Evolutionary conservation across 139 green algal species (phyloP).

Genomic region (Chlorella ohadii): DNA sequence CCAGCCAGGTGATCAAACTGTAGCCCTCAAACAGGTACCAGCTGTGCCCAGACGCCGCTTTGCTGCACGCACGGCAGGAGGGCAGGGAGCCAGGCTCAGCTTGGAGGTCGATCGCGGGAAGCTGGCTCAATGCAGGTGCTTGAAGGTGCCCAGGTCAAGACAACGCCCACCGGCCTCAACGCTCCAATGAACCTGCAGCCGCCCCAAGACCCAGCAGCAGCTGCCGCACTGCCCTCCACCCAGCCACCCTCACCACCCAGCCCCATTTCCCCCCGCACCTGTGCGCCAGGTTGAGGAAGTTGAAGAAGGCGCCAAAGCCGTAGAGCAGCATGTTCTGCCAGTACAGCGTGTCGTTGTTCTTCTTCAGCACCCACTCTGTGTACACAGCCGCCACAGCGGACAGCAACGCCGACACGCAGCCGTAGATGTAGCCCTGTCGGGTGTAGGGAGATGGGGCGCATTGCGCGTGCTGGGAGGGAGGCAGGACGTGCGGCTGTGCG

Average conservation of each 20-base stretch:
- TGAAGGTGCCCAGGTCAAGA: no score
- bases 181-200: no score
- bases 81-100: neutral
- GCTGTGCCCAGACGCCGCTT: neutral
- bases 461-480: neutral
- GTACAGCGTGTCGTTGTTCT: constrained; percentile 66
- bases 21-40: constrained; percentile 54
- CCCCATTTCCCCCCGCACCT: neutral
- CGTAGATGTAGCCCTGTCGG: constrained; percentile 29
- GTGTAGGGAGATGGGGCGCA: neutral
- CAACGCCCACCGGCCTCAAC: no score
- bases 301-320: constrained; percentile 64
- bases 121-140: no score
- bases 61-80: neutral
- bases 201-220: neutral
- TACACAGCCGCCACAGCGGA: constrained; percentile 67
- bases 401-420: constrained; percentile 46
- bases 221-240: neutral
- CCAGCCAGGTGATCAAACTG: constrained; percentile 56
- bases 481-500: no score
- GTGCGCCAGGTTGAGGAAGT: constrained; percentile 45
- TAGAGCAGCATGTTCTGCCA: constrained; percentile 80
- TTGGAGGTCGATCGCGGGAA: no score
- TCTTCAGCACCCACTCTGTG: constrained; percentile 79
- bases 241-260: neutral